Evolutionary conservation across 1,284 basidiomycete genomes (phyloP), one percentile per base, ranked within the genome.

Genomic region (Sporisorium exsertum): DNA sequence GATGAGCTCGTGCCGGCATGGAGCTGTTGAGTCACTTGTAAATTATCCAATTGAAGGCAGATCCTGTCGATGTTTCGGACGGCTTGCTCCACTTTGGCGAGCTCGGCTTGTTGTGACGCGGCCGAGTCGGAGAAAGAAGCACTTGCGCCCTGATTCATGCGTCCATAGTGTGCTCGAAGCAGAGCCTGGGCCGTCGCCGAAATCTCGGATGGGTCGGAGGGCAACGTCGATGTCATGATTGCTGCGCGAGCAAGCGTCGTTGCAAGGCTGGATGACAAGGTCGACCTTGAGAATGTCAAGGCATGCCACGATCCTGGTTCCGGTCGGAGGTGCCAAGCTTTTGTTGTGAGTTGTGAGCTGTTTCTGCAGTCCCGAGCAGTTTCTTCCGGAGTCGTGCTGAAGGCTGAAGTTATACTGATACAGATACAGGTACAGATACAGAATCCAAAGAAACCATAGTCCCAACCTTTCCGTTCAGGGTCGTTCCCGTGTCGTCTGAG

Each of bases 141-240:
- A 22, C 9, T 20, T 9, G 51, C 13, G 46, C 15, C 45, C 5
- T 42, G 40, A 24, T 64, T 62, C 24, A 75, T 40, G 7, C 64
- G 59, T 13, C 54, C 64, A 26, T 71, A 71, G 35, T 75, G 72
- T 15, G 73, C 68, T 42, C 62, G 46, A 0, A 76, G 62, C 2
- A 76, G 64, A 4, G 73, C 73, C 26, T 76, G 73, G 13, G 73
- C 73, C 2, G 73, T 72, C 8, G 58, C 73, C 16, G 73, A 71
- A n/a, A 75, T 67, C 18, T 75, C 67, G 18, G 62, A 45, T 4
- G 72, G 58, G 46, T 74, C 65, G 24, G 57, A 52, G 2, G 61
- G 56, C 8, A 58, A 45, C 0, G 66, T 58, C 15, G 66, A 63
- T 9, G 60, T 32, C 46, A 45, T 53, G 29, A 13, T 16, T 52